These are phyloP conservation scores for Inga leiocalycina DNA, from an alignment of 306 rosid genomes.

Conservation along the genomic window DNA sequence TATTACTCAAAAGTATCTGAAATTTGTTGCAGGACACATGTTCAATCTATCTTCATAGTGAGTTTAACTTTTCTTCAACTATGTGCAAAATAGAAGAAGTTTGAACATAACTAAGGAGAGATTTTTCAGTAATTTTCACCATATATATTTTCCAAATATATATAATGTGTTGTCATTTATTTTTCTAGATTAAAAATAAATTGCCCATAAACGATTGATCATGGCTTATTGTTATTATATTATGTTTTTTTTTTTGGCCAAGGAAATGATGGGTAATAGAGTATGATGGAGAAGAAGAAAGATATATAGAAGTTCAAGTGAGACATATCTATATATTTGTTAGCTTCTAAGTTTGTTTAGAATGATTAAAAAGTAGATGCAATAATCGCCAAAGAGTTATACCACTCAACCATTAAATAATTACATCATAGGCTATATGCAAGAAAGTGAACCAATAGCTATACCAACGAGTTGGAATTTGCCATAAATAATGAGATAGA, in stretches of 20 bases:
- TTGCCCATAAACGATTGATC: neutral
- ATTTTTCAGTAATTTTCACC: neutral
- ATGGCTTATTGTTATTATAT: neutral
- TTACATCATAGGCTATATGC: slow-evolving; percentile 8
- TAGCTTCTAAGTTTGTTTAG: slow-evolving; percentile 88
- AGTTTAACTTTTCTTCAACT: no score
- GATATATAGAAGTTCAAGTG: slow-evolving; percentile 20
- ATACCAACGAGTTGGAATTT: slow-evolving; percentile 6
- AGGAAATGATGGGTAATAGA: neutral
- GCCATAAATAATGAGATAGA: slow-evolving; percentile 37
- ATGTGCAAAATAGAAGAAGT: no score
- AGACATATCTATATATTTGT: slow-evolving; percentile 33
- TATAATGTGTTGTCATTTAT: neutral
- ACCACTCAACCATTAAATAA: slow-evolving; percentile 44
- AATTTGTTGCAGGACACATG: no score
- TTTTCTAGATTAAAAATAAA: neutral
- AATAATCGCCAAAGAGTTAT: slow-evolving; percentile 45
- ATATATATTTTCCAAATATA: neutral
- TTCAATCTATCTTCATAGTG: no score
- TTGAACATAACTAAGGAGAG: neutral
- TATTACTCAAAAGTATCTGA: no score
- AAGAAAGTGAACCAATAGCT: slow-evolving; percentile 24
- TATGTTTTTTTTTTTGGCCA: neutral
- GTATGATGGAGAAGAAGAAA: neutral
- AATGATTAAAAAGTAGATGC: slow-evolving; percentile 64